These are phyloP conservation scores for Ganoderma multipileum DNA, from an alignment of 1,284 basidiomycete species.

Conservation along the genomic window DNA sequence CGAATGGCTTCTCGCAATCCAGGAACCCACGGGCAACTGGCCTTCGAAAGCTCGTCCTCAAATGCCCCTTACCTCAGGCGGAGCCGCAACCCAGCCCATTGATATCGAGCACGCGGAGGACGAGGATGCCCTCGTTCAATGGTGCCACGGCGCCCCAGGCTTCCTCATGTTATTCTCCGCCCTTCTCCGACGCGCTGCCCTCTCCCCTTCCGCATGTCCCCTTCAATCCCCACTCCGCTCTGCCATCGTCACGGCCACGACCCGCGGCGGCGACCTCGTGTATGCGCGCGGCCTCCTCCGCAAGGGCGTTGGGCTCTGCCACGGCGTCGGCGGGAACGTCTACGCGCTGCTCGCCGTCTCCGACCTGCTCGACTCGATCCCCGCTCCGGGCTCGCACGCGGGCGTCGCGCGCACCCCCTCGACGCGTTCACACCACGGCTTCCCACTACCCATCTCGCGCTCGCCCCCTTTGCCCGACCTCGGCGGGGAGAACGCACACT, in stretches of 20 bases:
- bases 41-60: conserved; percentile 48
- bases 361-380: conserved; percentile 33
- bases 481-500: conserved; percentile 20
- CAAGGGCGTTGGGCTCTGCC: conserved; percentile 64
- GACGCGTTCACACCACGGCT: conserved; percentile 6
- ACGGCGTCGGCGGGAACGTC: conserved; percentile 59
- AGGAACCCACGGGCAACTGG: conserved; percentile 59
- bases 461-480: background rate
- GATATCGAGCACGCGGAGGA: conserved; percentile 19
- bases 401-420: conserved; percentile 1
- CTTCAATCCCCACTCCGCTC: conserved; percentile 31
- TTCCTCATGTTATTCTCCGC: conserved; percentile 54
- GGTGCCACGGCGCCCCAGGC: conserved; percentile 65
- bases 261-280: conserved; percentile 49
- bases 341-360: conserved; percentile 57
- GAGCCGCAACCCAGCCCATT: conserved; percentile 15
- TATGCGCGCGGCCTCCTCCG: conserved; percentile 56
- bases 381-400: background rate
- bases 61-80: conserved; percentile 29
- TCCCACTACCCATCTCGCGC: conserved; percentile 1
- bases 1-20: conserved; percentile 53
- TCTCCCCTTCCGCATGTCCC: conserved; percentile 23
- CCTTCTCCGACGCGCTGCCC: conserved; percentile 38
- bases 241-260: conserved; percentile 42
- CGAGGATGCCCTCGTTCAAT: conserved; percentile 54